These are phyloP conservation scores for Tothia fuscella DNA, from an alignment of 2,329 filamentous ascomycete species.

Conservation along the genomic window DNA sequence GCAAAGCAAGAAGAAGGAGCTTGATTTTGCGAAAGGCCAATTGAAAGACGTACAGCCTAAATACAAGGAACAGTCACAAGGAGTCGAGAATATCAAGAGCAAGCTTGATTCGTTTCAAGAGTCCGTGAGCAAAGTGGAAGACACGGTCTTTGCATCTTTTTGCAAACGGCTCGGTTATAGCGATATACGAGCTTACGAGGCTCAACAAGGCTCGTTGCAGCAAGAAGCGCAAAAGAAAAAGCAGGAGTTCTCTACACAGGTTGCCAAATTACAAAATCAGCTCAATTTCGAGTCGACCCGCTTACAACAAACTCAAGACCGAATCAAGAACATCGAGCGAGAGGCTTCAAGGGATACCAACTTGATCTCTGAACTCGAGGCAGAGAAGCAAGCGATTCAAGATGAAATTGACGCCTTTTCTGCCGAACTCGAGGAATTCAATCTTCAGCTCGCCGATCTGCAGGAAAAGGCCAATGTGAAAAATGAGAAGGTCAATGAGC, in stretches of 20 bases:
- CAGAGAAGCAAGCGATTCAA: slow-evolving; percentile 63
- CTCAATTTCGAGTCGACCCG: slow-evolving; percentile 57
- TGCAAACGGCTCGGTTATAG: slow-evolving; percentile 77
- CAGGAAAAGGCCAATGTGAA: slow-evolving; percentile 57
- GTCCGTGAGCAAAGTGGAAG: slow-evolving; percentile 70
- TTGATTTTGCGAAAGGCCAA: slow-evolving; percentile 60
- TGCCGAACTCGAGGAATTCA: slow-evolving; percentile 65
- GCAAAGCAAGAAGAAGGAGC: slow-evolving; percentile 69
- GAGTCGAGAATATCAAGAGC: slow-evolving; percentile 50
- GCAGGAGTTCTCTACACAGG: slow-evolving; percentile 73
- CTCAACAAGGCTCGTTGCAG: slow-evolving; percentile 82
- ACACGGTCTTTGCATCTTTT: slow-evolving; percentile 75
- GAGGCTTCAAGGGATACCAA: slow-evolving; percentile 54
- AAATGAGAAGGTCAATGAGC: slow-evolving; percentile 64
- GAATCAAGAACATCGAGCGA: slow-evolving; percentile 57
- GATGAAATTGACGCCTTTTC: slow-evolving; percentile 59
- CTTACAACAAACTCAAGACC: slow-evolving; percentile 55
- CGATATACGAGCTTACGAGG: slow-evolving; percentile 86
- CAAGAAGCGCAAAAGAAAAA: slow-evolving; percentile 82
- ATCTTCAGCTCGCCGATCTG: slow-evolving; percentile 57
- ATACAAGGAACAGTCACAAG: slow-evolving; percentile 57
- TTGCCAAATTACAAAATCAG: slow-evolving; percentile 48
- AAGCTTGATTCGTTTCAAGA: slow-evolving; percentile 45
- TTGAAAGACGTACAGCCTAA: slow-evolving; percentile 68
- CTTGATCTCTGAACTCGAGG: slow-evolving; percentile 57